Percentiles rank a stretch among this genome's conserved stretches.
These are phyloP conservation scores for Talaromyces sp. DNA, from an alignment of 2,329 filamentous ascomycete species.

Conservation along the genomic window DNA sequence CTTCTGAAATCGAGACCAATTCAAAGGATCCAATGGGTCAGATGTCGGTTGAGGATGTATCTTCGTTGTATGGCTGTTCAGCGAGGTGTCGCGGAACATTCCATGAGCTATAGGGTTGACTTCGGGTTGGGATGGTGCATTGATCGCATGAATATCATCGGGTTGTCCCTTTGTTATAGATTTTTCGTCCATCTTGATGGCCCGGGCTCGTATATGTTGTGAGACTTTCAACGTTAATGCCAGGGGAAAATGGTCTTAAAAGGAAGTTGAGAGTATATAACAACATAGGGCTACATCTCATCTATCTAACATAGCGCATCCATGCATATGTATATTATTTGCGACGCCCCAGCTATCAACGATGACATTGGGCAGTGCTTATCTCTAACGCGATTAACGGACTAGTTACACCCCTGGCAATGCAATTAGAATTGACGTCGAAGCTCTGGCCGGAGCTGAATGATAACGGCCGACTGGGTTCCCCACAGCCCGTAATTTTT, in stretches of 20 bases:
- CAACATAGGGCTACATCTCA: not conserved
- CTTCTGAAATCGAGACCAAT: conserved; percentile 32
- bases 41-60: conserved; percentile 18
- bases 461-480: not conserved
- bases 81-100: not conserved
- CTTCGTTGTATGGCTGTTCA: not conserved
- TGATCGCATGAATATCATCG: not conserved
- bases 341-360: not conserved
- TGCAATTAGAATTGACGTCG: not conserved
- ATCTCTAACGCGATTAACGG: not conserved
- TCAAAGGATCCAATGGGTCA: not conserved
- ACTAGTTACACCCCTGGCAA: not conserved
- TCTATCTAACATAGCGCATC: not conserved
- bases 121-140: not conserved
- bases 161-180: not conserved
- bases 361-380: not conserved
- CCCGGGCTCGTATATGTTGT: not conserved
- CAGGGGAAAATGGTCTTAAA: not conserved
- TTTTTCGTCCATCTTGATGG: not conserved
- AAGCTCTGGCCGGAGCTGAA: not conserved
- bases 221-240: not conserved
- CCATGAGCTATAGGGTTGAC: not conserved
- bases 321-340: not conserved
- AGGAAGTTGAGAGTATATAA: not conserved
- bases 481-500: not conserved